Conservation (phyloP, 1,284 basidiomycete species). For the Agaricales sp. region DNA sequence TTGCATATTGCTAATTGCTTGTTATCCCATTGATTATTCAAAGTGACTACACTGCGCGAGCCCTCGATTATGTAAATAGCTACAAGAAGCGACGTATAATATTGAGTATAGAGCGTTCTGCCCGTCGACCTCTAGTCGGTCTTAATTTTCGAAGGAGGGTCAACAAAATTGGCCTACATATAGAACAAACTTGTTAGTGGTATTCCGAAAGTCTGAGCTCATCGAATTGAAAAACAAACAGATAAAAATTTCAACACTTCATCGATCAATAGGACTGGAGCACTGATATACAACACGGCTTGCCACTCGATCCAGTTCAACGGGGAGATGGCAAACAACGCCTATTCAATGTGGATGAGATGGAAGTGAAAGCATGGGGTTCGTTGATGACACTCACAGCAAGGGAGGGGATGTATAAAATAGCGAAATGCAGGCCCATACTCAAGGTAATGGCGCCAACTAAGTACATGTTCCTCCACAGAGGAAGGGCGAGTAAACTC, state of each 20-base stretch:
- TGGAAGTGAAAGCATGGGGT: slow-evolving; percentile 4
- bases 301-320: slow-evolving; percentile 92
- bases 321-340: slow-evolving; percentile 87
- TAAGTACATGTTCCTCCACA: slow-evolving; percentile 92
- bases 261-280: slow-evolving; percentile 86
- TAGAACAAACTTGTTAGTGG: slow-evolving; percentile 1
- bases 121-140: no score
- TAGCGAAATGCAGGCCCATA: slow-evolving; percentile 89
- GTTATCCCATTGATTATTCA: no score
- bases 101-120: no score
- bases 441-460: slow-evolving; percentile 81
- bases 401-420: slow-evolving; percentile 93
- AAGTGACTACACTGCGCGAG: no score
- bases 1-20: no score
- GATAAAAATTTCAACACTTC: slow-evolving; percentile 85
- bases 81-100: no score
- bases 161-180: slow-evolving; percentile 27
- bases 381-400: slow-evolving; percentile 42
- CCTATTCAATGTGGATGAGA: slow-evolving; percentile 26
- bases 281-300: slow-evolving; percentile 84
- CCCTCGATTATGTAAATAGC: no score
- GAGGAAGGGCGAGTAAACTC: slow-evolving; percentile 76
- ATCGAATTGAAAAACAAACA: slow-evolving; percentile 27
- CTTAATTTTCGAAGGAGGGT: slow-evolving; percentile 22
- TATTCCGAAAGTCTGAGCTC: not conserved